A percentile compares a stretch with the other conserved stretches of the same genome.
Conservation (phyloP, 768 basidiomycete species). For the Boletus sensibilis region DNA sequence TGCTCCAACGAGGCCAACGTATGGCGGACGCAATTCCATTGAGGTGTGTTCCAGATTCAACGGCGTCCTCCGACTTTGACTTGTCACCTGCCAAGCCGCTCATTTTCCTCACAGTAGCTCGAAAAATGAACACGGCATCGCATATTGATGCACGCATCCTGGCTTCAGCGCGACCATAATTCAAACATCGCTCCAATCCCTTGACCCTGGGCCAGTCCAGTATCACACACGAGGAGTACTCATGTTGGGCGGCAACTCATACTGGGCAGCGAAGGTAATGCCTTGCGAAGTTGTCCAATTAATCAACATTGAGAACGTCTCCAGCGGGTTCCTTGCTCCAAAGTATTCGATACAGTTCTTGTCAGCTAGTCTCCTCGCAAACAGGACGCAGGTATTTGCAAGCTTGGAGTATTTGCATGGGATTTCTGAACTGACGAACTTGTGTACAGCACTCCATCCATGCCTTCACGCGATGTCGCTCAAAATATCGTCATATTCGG, state of each 20-base stretch:
- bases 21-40: neutral
- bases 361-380: neutral
- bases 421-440: constrained; percentile 6
- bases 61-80: too few species aligned
- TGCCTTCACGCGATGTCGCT: constrained; percentile 10
- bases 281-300: neutral
- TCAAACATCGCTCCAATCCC: neutral
- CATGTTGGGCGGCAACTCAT: constrained; percentile 12
- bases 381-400: constrained; percentile 5
- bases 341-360: neutral
- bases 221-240: constrained; percentile 17
- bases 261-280: neutral
- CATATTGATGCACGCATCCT: neutral
- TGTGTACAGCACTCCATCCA: constrained; percentile 11
- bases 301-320: constrained; percentile 1
- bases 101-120: neutral
- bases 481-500: constrained; percentile 34
- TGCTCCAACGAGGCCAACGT: constrained; percentile 1
- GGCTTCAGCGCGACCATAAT: neutral
- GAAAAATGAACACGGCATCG: neutral
- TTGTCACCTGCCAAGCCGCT: too few species aligned
- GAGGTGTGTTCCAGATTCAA: neutral
- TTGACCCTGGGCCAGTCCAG: constrained; percentile 1
- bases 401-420: neutral
- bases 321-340: neutral